These are phyloP conservation scores for Geotrichum candidum DNA, from an alignment of 1,139 yeast species.

Conservation along the genomic window DNA sequence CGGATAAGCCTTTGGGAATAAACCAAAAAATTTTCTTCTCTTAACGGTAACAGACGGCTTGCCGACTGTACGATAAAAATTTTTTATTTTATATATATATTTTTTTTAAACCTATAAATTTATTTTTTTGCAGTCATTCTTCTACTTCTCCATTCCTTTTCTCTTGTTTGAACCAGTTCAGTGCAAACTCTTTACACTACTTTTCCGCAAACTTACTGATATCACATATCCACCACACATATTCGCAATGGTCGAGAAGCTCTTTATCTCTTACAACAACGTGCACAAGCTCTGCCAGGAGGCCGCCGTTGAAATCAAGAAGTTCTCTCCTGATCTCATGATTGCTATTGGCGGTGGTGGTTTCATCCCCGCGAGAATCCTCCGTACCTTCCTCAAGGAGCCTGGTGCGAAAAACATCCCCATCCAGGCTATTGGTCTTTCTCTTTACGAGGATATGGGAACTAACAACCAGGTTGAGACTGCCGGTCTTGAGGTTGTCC, in stretches of 20 bases:
- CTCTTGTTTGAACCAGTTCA: neutral
- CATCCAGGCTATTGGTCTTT: constrained; percentile 88
- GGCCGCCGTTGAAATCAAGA: constrained; percentile 64
- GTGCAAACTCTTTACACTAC: neutral
- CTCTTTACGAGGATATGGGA: constrained; percentile 78
- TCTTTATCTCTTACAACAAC: constrained; percentile 85
- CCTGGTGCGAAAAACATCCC: constrained; percentile 85
- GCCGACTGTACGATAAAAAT: neutral
- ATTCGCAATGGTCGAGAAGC: constrained; percentile 40
- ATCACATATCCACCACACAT: constrained; percentile 4
- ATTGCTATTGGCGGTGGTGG: constrained; percentile 95
- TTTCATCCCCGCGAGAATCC: constrained; percentile 90
- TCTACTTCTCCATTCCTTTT: neutral
- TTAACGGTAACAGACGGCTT: neutral
- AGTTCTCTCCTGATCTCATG: constrained; percentile 75
- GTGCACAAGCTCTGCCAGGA: constrained; percentile 91
- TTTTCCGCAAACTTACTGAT: too few relatives aligned
- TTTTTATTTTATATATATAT: neutral
- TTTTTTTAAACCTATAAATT: neutral
- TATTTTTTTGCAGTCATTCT: neutral
- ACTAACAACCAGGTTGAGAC: constrained; percentile 45
- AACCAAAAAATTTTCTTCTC: neutral
- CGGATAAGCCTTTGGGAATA: neutral
- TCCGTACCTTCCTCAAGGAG: constrained; percentile 81
- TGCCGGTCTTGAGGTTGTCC: constrained; percentile 77